Conservation (phyloP, 2,329 filamentous ascomycete species). For the Thielaviopsis cerberus region DNA sequence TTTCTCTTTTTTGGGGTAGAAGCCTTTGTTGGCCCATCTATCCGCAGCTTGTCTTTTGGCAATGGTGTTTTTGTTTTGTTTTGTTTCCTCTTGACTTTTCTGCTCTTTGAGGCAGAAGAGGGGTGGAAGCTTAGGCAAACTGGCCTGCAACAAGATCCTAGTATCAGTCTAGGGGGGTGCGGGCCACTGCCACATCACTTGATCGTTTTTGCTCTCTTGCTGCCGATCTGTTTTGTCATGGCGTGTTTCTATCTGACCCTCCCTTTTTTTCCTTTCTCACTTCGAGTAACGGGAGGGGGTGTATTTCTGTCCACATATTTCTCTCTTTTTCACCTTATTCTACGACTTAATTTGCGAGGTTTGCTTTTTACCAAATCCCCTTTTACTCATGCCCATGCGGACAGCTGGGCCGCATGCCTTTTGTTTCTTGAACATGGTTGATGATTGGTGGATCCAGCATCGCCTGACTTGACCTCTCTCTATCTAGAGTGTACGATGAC, state of each 20-base stretch:
- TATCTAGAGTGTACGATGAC: slow-evolving; percentile 5
- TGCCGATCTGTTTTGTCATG: neutral
- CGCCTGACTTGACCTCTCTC: neutral
- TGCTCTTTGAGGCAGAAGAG: neutral
- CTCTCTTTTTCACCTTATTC: neutral
- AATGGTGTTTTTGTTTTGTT: slow-evolving; percentile 8
- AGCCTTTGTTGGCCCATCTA: slow-evolving; percentile 9
- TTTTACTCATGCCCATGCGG: neutral
- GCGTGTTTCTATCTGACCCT: neutral
- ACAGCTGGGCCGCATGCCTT: neutral
- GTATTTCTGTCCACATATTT: neutral
- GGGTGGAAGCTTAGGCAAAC: neutral
- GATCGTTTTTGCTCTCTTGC: neutral
- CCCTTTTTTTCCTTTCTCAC: slow-evolving; percentile 8
- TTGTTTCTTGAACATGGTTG: neutral
- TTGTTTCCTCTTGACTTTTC: neutral
- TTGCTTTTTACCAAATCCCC: neutral
- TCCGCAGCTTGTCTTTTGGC: slow-evolving; percentile 11
- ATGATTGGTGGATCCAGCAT: neutral
- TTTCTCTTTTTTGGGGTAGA: slow-evolving; percentile 5
- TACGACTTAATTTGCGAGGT: neutral
- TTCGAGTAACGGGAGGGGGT: slow-evolving; percentile 8
- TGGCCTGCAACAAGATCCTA: neutral
- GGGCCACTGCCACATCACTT: neutral
- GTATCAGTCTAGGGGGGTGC: slow-evolving; percentile 9